Conservation (phyloP, 2,329 filamentous ascomycete species). For the Cladosporium velox region DNA sequence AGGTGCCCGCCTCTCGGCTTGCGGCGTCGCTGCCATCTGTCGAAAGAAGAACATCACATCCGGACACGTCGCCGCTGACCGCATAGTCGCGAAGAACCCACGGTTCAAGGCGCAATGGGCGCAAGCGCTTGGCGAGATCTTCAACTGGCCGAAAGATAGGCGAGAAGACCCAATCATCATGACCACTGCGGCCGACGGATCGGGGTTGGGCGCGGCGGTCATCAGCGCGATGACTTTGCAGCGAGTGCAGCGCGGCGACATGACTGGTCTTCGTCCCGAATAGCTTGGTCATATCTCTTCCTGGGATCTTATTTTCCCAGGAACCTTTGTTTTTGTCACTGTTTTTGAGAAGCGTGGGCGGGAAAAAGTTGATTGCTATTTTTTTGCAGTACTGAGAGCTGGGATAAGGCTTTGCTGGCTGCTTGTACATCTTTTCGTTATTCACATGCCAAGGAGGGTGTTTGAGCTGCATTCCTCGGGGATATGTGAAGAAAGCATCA, state of each 20-base stretch:
- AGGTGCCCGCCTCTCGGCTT: slow-evolving; percentile 41
- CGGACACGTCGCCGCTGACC: slow-evolving; percentile 44
- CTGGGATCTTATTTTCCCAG: background rate
- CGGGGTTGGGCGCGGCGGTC: slow-evolving; percentile 43
- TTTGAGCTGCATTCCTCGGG: background rate
- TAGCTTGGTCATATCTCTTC: background rate
- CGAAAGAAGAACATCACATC: slow-evolving; percentile 34
- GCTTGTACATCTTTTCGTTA: background rate
- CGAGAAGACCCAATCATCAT: slow-evolving; percentile 40
- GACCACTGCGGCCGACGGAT: slow-evolving; percentile 45
- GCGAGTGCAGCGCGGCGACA: slow-evolving; percentile 23
- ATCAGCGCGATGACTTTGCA: slow-evolving; percentile 38
- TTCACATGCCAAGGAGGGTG: background rate
- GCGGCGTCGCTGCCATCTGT: slow-evolving; percentile 43
- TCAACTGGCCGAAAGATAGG: slow-evolving; percentile 38
- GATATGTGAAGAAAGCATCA: background rate
- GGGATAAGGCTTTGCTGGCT: background rate
- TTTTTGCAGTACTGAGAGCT: background rate
- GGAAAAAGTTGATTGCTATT: background rate
- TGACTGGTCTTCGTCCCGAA: slow-evolving; percentile 15
- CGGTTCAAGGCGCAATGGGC: slow-evolving; percentile 46
- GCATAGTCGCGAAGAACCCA: slow-evolving; percentile 44
- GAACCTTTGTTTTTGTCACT: background rate
- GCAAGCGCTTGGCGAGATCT: slow-evolving; percentile 42
- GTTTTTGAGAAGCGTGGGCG: slow-evolving; percentile 2